Evolutionary conservation across 495 filamentous ascomycete genomes (phyloP).

Genomic region (Immersiella caudata): DNA sequence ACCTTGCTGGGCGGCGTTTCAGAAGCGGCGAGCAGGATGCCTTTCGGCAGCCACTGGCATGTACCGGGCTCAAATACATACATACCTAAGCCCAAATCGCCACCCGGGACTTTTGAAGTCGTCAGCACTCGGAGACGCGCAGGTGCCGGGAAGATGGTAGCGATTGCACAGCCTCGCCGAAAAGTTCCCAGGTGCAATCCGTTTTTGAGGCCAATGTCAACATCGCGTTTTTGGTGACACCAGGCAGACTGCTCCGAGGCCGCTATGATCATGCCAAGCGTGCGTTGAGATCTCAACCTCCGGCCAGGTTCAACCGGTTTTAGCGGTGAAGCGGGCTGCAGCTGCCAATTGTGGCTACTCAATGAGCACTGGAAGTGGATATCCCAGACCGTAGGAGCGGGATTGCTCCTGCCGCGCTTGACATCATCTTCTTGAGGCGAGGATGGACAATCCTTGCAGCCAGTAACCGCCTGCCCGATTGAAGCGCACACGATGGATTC

Average conservation of each 20-base stretch:
- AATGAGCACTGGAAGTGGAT: background rate
- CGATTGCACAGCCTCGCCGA: conserved; percentile 7
- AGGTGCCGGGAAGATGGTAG: background rate
- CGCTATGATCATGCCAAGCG: background rate
- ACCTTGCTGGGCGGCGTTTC: conserved; percentile 17
- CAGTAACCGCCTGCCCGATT: background rate
- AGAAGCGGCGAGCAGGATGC: conserved; percentile 2
- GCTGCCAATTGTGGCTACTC: background rate
- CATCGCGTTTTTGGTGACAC: background rate
- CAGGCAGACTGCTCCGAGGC: background rate
- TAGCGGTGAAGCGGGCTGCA: background rate
- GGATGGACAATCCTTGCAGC: background rate
- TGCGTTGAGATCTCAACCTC: background rate
- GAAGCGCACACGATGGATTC: background rate
- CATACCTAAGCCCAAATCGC: background rate
- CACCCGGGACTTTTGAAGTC: conserved; percentile 3
- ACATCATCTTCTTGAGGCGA: conserved; percentile 1
- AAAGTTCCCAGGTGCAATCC: background rate
- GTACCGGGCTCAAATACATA: background rate
- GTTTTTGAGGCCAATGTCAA: background rate
- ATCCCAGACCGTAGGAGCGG: background rate
- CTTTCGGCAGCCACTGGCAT: background rate
- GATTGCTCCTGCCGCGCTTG: background rate
- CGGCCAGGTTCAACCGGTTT: background rate
- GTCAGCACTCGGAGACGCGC: background rate